These are phyloP conservation scores for Draba incana DNA, from an alignment of 345 rosid genomes.

Conservation along the genomic window DNA sequence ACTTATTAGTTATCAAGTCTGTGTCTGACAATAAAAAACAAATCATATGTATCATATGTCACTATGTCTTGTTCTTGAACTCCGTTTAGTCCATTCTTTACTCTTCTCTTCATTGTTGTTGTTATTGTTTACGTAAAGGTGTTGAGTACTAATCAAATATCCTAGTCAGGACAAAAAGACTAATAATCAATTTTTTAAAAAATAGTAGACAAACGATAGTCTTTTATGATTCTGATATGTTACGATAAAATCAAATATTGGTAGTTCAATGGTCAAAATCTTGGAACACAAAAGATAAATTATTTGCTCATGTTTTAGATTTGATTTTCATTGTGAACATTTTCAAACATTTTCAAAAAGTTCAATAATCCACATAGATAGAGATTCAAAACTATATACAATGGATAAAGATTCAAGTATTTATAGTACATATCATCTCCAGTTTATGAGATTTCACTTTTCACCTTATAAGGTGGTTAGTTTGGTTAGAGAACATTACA, in stretches of 20 bases:
- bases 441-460: no score
- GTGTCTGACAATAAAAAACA: background rate
- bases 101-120: background rate
- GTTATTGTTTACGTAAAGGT: background rate
- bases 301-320: no score
- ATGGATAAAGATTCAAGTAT: background rate
- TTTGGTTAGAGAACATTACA: constrained; percentile 29
- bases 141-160: constrained; percentile 2
- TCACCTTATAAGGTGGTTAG: constrained; percentile 8
- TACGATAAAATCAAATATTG: no score
- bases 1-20: background rate
- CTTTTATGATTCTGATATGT: no score
- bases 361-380: background rate
- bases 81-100: background rate
- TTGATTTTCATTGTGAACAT: no score
- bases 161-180: background rate
- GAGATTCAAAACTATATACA: background rate
- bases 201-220: no score
- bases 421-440: background rate
- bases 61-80: constrained; percentile 12
- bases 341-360: no score
- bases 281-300: no score
- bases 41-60: background rate
- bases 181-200: no score
- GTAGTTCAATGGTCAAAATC: no score